phyloP scores from a whole-genome alignment of 768 basidiomycete genomes.

The Hydnum rufescens region DNA sequence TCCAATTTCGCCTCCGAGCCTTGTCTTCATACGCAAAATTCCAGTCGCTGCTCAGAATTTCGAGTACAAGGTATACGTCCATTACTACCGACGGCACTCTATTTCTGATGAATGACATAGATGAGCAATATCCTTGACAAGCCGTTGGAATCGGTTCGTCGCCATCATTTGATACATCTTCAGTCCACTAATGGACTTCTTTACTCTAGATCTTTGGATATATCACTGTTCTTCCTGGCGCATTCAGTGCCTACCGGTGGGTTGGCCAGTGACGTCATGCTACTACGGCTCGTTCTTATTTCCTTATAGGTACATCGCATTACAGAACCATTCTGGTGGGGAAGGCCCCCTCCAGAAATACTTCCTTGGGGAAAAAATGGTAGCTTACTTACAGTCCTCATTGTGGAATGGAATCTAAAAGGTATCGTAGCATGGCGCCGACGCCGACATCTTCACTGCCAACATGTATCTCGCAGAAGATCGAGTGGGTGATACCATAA shows the following conservation, averaged over 20 bases:
- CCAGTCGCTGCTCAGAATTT: constrained; percentile 83
- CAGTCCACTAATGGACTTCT: neutral
- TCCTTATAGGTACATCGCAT: constrained; percentile 45
- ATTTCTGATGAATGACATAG: no score
- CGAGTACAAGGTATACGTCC: constrained; percentile 45
- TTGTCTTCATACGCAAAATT: neutral
- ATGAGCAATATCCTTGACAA: constrained; percentile 78
- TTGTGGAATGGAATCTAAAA: constrained; percentile 15
- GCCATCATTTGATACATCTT: neutral
- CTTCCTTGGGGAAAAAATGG: constrained; percentile 92
- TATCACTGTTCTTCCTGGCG: constrained; percentile 58
- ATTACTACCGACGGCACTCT: constrained; percentile 46
- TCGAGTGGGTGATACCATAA: constrained; percentile 26
- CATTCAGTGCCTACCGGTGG: constrained; percentile 12
- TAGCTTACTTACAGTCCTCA: constrained; percentile 15
- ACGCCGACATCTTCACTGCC: constrained; percentile 80
- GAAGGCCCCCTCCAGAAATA: constrained; percentile 88
- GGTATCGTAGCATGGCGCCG: constrained; percentile 58
- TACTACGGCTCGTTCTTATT: constrained; percentile 65
- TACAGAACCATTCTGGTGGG: constrained; percentile 68
- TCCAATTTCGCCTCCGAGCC: neutral
- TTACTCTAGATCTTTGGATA: constrained; percentile 53
- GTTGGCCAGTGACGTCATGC: neutral
- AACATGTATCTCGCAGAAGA: constrained; percentile 96
- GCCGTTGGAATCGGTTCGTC: constrained; percentile 31